These are phyloP conservation scores for Tolypocladium cylindrosporum DNA, from an alignment of 2,329 filamentous ascomycete species.

Conservation along the genomic window DNA sequence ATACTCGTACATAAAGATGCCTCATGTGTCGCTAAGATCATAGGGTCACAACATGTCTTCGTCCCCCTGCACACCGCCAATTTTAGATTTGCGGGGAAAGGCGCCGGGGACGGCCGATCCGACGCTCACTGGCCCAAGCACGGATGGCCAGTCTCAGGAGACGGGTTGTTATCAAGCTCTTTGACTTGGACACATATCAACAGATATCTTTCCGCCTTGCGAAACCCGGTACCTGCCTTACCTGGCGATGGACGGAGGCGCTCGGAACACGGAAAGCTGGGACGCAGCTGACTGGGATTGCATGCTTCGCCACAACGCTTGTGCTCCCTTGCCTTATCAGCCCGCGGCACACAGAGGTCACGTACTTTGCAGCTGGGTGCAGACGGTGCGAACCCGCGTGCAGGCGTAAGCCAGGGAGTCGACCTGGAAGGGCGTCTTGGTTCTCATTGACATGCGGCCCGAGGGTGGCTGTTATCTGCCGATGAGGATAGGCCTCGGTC, in stretches of 20 bases:
- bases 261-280: not conserved
- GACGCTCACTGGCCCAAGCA: not conserved
- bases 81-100: slow-evolving; percentile 3
- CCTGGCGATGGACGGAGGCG: not conserved
- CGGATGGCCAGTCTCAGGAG: not conserved
- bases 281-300: not conserved
- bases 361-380: not conserved
- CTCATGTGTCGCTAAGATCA: too few species aligned
- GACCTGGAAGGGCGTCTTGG: not conserved
- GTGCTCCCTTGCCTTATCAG: not conserved
- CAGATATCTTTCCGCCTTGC: not conserved
- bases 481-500: not conserved
- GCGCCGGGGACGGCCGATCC: not conserved
- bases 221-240: not conserved
- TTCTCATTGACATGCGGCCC: not conserved
- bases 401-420: not conserved
- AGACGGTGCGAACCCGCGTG: not conserved
- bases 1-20: not conserved
- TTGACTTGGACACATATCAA: not conserved
- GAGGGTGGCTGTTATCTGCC: not conserved
- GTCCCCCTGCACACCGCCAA: not conserved
- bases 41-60: not conserved
- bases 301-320: not conserved
- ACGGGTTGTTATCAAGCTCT: not conserved
- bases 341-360: not conserved